These are phyloP conservation scores for Triticum dicoccoides DNA, from an alignment of 176 grass and related monocot species.

Conservation along the genomic window DNA sequence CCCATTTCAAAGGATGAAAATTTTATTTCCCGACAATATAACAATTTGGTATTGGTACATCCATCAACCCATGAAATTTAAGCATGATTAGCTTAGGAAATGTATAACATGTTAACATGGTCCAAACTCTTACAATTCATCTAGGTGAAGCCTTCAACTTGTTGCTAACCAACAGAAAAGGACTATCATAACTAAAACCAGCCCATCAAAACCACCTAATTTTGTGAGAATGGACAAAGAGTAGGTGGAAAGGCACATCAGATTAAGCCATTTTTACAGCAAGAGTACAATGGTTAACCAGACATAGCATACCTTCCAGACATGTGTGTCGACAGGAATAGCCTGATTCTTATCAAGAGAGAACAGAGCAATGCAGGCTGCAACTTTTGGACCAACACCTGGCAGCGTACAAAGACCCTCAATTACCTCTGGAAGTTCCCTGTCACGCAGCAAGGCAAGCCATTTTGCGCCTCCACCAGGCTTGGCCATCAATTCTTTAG, in stretches of 20 bases:
- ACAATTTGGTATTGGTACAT: neutral
- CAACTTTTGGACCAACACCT: constrained; percentile 92
- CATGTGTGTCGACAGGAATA: constrained; percentile 94
- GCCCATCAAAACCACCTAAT: neutral
- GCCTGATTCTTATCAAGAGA: constrained; percentile 94
- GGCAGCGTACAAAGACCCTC: constrained; percentile 87
- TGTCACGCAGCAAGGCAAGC: constrained; percentile 64
- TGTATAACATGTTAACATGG: neutral
- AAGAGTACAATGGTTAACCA: neutral
- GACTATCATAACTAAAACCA: neutral
- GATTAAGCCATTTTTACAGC: neutral
- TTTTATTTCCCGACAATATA: neutral
- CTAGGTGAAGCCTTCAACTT: neutral
- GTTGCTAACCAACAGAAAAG: neutral
- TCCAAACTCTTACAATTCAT: neutral
- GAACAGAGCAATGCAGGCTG: constrained; percentile 90
- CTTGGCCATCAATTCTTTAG: constrained; percentile 62
- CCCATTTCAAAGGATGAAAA: constrained; percentile 3
- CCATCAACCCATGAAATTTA: neutral
- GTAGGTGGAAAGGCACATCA: neutral
- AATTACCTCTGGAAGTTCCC: constrained; percentile 65
- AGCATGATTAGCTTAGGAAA: neutral
- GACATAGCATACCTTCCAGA: constrained; percentile 69
- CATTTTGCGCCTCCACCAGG: constrained; percentile 77
- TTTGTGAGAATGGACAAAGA: neutral